Conservation (phyloP, 2,329 filamentous ascomycete genomes). For the Aspergillus ruber region DNA sequence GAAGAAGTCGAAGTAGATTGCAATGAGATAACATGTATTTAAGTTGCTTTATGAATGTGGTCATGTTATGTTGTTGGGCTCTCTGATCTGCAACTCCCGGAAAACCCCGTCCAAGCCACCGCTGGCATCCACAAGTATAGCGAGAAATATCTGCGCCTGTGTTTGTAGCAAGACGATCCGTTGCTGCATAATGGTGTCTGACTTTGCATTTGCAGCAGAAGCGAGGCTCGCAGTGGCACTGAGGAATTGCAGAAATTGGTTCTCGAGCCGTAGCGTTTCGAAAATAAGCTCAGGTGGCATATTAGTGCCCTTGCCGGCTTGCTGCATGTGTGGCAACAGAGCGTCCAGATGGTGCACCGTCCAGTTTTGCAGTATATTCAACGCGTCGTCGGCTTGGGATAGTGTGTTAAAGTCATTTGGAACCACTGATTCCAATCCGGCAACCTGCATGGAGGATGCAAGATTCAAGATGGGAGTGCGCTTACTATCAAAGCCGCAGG, state of each 20-base stretch:
- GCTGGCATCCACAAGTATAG: not conserved
- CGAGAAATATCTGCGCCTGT: conserved; percentile 10
- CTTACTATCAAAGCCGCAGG: conserved; percentile 11
- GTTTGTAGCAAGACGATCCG: conserved; percentile 6
- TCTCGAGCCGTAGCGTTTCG: conserved; percentile 7
- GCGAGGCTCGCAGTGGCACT: not conserved
- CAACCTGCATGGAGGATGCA: conserved; percentile 1
- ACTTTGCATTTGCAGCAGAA: not conserved
- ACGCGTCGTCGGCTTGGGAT: conserved; percentile 8
- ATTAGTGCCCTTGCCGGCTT: not conserved
- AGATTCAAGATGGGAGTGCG: conserved; percentile 9
- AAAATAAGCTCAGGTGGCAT: conserved; percentile 3
- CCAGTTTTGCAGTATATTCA: conserved; percentile 18
- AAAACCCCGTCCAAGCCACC: not conserved
- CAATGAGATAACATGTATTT: not conserved
- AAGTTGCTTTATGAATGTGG: not conserved
- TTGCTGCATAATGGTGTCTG: not conserved
- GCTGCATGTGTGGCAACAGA: conserved; percentile 6
- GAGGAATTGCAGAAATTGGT: conserved; percentile 4
- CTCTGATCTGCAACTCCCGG: not conserved
- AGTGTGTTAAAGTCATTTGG: conserved; percentile 3
- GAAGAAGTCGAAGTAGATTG: not conserved
- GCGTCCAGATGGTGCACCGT: conserved; percentile 12
- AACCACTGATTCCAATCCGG: not conserved
- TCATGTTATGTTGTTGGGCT: not conserved